These are phyloP conservation scores for Solanum okadae DNA, from an alignment of 257 asterid species.

Conservation along the genomic window DNA sequence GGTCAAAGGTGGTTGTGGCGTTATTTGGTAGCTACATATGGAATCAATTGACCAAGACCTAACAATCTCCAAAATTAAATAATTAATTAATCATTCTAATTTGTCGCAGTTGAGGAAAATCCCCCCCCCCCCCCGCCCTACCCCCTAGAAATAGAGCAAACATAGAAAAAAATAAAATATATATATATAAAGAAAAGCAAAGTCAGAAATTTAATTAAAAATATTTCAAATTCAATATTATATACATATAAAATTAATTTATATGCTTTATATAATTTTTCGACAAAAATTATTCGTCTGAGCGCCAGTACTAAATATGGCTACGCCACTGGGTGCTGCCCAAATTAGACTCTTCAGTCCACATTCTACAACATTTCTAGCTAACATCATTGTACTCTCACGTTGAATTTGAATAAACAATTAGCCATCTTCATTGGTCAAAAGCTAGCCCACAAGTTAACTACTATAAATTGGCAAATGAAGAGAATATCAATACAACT, in stretches of 20 bases:
- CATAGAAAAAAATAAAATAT: not conserved
- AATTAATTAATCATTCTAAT: not conserved
- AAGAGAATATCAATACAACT: not conserved
- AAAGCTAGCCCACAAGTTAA: not conserved
- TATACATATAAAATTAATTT: too few species aligned
- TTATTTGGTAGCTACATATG: not conserved
- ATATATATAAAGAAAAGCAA: too few species aligned
- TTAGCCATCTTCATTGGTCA: not conserved
- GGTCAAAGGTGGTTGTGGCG: not conserved
- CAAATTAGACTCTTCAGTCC: constrained; percentile 20
- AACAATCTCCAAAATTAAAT: not conserved
- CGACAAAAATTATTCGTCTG: fast-evolving
- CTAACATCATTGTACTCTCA: not conserved
- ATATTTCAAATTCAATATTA: too few species aligned
- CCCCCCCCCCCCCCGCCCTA: too few species aligned
- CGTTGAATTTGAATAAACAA: constrained; percentile 18
- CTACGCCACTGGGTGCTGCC: not conserved
- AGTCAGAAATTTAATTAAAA: too few species aligned
- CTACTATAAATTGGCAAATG: not conserved
- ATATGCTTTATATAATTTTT: too few species aligned
- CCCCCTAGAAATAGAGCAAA: not conserved
- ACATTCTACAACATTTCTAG: not conserved
- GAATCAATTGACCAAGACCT: not conserved
- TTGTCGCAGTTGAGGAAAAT: not conserved
- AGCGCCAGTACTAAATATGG: too few species aligned